Evolutionary conservation across 2,329 filamentous ascomycete species (phyloP).

Genomic region (Dryadomyces sulphureus): DNA sequence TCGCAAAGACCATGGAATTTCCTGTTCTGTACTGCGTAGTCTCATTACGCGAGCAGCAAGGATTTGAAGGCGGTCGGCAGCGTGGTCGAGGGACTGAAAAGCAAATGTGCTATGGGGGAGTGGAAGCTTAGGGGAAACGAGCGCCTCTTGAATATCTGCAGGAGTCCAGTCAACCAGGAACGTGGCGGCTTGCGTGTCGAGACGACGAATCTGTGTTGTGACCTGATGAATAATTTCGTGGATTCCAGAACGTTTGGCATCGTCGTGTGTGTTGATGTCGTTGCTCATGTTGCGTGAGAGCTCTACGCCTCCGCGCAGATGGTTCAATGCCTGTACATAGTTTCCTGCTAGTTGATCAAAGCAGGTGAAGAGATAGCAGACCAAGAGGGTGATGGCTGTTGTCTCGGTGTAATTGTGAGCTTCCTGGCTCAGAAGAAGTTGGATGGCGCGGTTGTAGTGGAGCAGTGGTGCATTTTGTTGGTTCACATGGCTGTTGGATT

Average conservation of each 20-base stretch:
- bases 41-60: background rate
- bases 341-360: slow-evolving; percentile 22
- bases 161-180: background rate
- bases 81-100: background rate
- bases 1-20: background rate
- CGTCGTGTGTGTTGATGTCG: background rate
- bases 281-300: background rate
- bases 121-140: no score
- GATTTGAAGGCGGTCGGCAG: background rate
- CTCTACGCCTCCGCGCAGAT: background rate
- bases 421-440: slow-evolving; percentile 12
- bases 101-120: background rate
- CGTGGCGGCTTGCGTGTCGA: background rate
- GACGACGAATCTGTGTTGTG: background rate
- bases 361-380: slow-evolving; percentile 24
- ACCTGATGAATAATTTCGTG: background rate
- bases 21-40: background rate
- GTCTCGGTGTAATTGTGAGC: slow-evolving; percentile 11
- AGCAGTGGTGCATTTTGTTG: background rate
- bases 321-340: slow-evolving; percentile 16
- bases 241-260: no score
- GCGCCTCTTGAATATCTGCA: background rate
- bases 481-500: background rate
- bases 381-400: slow-evolving; percentile 20
- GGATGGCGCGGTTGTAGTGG: background rate